Percentiles rank a stretch among this genome's conserved stretches.
phyloP scores from a whole-genome alignment of 768 basidiomycete genomes.

The Phylloporus rhodoxanthus region DNA sequence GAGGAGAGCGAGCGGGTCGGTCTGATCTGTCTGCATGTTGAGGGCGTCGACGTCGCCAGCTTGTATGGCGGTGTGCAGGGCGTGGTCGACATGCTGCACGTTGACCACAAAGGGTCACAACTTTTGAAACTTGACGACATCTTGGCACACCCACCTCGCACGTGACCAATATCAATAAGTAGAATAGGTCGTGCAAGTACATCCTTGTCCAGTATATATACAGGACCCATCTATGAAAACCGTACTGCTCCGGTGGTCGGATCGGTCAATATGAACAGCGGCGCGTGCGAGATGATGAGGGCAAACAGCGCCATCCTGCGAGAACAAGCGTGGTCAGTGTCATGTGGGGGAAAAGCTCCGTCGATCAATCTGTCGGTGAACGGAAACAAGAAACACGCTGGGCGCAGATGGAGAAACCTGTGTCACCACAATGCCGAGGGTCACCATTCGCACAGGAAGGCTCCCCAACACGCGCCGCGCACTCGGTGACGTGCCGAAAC shows the following conservation, averaged over 20 bases:
- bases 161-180: constrained; percentile 26
- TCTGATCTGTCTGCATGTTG: constrained; percentile 1
- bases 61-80: constrained; percentile 20
- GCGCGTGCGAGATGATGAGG: constrained; percentile 28
- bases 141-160: constrained; percentile 16
- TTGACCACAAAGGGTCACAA: constrained; percentile 1
- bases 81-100: constrained; percentile 31
- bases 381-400: constrained; percentile 15
- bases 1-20: constrained; percentile 2
- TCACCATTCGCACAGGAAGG: constrained; percentile 13
- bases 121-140: background rate
- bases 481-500: constrained; percentile 4
- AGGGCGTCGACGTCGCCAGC: background rate
- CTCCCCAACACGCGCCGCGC: constrained; percentile 10
- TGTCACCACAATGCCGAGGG: constrained; percentile 16
- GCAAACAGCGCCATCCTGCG: constrained; percentile 33
- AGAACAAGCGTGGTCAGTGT: constrained; percentile 24
- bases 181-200: background rate
- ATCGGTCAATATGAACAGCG: constrained; percentile 30
- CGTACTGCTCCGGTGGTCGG: constrained; percentile 27
- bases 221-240: constrained; percentile 26
- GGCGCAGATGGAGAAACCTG: constrained; percentile 12
- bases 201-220: constrained; percentile 13
- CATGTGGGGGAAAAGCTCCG: constrained; percentile 14
- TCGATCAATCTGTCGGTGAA: constrained; percentile 15